Base-by-base conservation (phyloP, 2,329 filamentous ascomycete genomes). In the Elsinoe fawcettii region DNA sequence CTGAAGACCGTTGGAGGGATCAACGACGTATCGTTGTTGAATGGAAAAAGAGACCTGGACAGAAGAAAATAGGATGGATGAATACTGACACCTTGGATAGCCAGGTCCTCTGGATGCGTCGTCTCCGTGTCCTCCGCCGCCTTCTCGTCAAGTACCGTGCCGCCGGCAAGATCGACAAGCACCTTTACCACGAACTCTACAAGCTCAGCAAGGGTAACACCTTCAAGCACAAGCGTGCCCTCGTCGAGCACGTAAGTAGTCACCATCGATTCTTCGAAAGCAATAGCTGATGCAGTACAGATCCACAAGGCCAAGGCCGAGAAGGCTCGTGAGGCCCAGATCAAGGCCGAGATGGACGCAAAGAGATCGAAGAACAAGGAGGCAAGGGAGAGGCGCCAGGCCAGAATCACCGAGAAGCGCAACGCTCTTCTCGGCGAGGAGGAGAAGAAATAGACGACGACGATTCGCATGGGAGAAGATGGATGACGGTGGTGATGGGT, bases 181-280 rank as follows among this genome's bases (percentile, higher is more conserved):
- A 99, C 85, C 90, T 99, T 63, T 99, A 99, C 86, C 93, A 99
- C 86, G 91, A 97, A 83, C 90, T 99, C 69, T 99, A 99, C 86
- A 93, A 96, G 80, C 83, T 95, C 76, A 93, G 88, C 87, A 99
- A 99, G 91, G 95, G 93, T 95, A 99, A 99, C 87, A 92, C 93
- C 77, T 99, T 99, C 88, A 99, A 99, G 91, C 93, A 99, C 90
- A 99, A 97, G 91, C 88, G 93, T 80, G 93, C 91, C 74, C 87
- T 99, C 72, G 90, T 99, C 76, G 93, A 99, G 86, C 93, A 99
- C 83, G 93, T 99, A 95, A 74, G 93, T 90, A 71, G 57, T 58
- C 58, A 59, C 61, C 58, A 27, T 57, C 27, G 41, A 41, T 66
- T 70, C 70, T 66, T 71, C 70, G 64, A 69, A 59, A 66, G 59